Evolutionary conservation across 1,139 yeast genomes (phyloP), one percentile per base, ranked within the genome.

Genomic region (Suhomyces bokatorum): DNA sequence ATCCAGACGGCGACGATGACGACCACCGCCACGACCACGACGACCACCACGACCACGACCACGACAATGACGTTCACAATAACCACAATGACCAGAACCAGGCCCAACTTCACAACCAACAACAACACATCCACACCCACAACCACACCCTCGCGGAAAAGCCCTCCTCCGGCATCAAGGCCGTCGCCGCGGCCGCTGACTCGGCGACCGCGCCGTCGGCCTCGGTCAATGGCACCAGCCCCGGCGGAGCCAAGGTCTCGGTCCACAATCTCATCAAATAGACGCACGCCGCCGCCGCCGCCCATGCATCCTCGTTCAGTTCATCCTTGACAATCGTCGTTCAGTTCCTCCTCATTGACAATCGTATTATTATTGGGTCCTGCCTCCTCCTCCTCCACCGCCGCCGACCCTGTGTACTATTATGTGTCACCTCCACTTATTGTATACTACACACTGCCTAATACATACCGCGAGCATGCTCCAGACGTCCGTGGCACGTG

Each of bases 231-330:
- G 24, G 24, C 24, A 20, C 24, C 35, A 31, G 37, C 24, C 35
- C 38, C n/a, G 38, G 39, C 10, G 47, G 33, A 11, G 28, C 43
- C 27, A 42, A 45, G 37, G 43, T 39, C 28, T 43, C 50, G 37
- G 49, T 50, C 33, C 40, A 48, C 40, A 45, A 45, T 39, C 44
- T 50, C 39, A 45, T 50, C 32, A 42, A 43, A 32, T 49, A 45
- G 32, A 34, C 27, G 35, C n/a, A 17, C 17, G 17, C 17, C 37
- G 20, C 20, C 42, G 9, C 3, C 17, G 17, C 17, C 37, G 20
- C 20, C 42, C 31, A 9, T 28, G 42, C 38, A 39, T 39, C n/a
- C n/a, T n/a, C 27, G 37, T 41, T 41, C 40, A 41, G 16, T 41
- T 41, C 44, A 20, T 35, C 36, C 28, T 13, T 17, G 17, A 17